phyloP scores from a whole-genome alignment of 2,329 filamentous ascomycete species.

The Aspergillus eucalypticola region DNA sequence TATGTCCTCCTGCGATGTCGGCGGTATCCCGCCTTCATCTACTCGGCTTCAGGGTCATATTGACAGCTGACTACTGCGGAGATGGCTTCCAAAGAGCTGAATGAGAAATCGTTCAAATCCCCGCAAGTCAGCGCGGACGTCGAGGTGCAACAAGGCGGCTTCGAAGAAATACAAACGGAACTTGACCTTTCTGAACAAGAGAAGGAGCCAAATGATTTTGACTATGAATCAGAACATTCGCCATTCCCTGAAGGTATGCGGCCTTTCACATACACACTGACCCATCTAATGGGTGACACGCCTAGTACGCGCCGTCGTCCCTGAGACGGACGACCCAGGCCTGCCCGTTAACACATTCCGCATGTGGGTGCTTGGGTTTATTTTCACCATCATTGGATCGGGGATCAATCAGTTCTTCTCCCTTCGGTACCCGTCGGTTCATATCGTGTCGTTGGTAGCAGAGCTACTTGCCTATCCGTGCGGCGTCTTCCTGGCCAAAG shows the following conservation, averaged over 20 bases:
- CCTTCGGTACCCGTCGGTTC: constrained; percentile 49
- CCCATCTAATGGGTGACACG: background rate
- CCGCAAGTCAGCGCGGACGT: constrained; percentile 8
- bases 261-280: background rate
- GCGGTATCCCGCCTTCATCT: background rate
- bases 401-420: constrained; percentile 53
- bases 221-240: constrained; percentile 29
- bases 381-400: constrained; percentile 46
- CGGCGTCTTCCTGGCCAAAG: constrained; percentile 42
- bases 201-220: constrained; percentile 19
- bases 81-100: constrained; percentile 16
- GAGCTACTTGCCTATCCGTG: constrained; percentile 49
- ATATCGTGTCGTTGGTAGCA: constrained; percentile 49
- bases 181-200: constrained; percentile 1
- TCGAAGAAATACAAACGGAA: constrained; percentile 9
- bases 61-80: background rate
- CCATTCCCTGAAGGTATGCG: constrained; percentile 27
- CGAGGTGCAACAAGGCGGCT: constrained; percentile 17
- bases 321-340: constrained; percentile 31
- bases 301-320: constrained; percentile 29
- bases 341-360: constrained; percentile 32
- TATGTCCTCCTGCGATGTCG: background rate
- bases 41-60: background rate
- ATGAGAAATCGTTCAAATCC: constrained; percentile 6
- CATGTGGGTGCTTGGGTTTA: constrained; percentile 49